phyloP scores from a whole-genome alignment of 371 early-diverging fungal species.

The Syncephalastrum contaminatum region DNA sequence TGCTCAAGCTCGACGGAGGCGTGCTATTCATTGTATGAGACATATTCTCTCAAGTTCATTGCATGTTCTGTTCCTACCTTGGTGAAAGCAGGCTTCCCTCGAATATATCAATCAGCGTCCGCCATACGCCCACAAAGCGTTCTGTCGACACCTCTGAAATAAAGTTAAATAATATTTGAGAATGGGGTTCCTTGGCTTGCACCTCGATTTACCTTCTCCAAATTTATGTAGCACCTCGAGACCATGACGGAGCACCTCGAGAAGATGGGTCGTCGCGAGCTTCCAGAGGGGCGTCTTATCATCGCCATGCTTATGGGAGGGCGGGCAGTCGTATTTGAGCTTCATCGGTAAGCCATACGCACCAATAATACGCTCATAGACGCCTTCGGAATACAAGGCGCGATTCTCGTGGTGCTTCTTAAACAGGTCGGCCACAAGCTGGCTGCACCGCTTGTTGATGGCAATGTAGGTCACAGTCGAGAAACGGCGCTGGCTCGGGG shows the following conservation, averaged over 20 bases:
- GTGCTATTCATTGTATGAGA: constrained; percentile 34
- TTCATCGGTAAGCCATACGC: constrained; percentile 74
- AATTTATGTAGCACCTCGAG: constrained; percentile 56
- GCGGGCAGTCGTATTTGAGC: constrained; percentile 76
- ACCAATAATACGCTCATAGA: constrained; percentile 65
- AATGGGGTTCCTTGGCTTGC: background rate
- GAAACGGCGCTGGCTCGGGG: constrained; percentile 38
- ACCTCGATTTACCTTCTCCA: constrained; percentile 47
- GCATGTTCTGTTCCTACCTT: constrained; percentile 42
- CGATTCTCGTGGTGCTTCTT: constrained; percentile 47
- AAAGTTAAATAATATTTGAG: background rate
- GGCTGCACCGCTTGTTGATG: constrained; percentile 65
- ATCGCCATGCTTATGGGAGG: constrained; percentile 62
- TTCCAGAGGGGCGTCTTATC: constrained; percentile 82
- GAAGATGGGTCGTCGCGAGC: constrained; percentile 62
- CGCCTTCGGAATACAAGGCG: constrained; percentile 64
- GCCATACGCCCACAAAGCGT: constrained; percentile 66
- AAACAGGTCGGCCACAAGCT: constrained; percentile 57
- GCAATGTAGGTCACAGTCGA: constrained; percentile 71
- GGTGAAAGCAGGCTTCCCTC: constrained; percentile 72
- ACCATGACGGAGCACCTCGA: constrained; percentile 65
- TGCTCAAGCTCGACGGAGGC: constrained; percentile 58
- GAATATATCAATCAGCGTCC: constrained; percentile 64
- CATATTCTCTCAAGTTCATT: background rate
- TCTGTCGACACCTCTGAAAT: constrained; percentile 55